phyloP scores from a whole-genome alignment of 1,284 basidiomycete species.

The Trichosporon ovoides region DNA sequence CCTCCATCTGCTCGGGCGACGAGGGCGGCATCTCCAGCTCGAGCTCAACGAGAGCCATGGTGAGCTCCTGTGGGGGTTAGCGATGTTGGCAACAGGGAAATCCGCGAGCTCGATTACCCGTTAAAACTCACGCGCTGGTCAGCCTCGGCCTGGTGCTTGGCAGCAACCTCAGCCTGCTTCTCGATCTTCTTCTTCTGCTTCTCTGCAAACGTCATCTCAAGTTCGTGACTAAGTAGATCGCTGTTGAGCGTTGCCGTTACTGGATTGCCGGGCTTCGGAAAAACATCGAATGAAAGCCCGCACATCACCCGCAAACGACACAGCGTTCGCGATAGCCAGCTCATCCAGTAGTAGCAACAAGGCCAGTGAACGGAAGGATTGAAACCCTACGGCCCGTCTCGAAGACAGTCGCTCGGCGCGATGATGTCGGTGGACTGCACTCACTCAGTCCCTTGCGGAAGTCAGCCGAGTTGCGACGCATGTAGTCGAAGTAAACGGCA shows the following conservation, averaged over 20 bases:
- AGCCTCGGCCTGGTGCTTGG: conserved; percentile 44
- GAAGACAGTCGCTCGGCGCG: no score
- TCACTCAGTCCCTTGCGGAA: conserved; percentile 86
- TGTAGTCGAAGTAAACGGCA: conserved; percentile 91
- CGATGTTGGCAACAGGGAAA: no score
- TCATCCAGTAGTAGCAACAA: no score
- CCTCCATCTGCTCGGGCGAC: conserved; percentile 69
- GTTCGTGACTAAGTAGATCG: no score
- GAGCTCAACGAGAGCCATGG: conserved; percentile 28
- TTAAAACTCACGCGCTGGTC: conserved; percentile 18
- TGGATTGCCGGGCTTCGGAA: neutral
- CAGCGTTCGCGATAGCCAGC: no score
- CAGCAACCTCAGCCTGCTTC: conserved; percentile 57
- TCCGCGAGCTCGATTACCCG: no score
- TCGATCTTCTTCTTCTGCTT: conserved; percentile 79
- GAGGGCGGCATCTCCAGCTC: conserved; percentile 55
- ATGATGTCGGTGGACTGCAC: no score
- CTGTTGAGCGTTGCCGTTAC: neutral
- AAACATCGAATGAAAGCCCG: neutral
- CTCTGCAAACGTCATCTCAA: conserved; percentile 52
- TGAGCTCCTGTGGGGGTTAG: conserved; percentile 17
- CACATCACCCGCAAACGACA: neutral
- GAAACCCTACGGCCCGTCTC: no score
- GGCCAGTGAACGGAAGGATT: no score
- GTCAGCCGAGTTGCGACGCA: conserved; percentile 74